These are phyloP conservation scores for Penicillium maclennaniae DNA, from an alignment of 495 filamentous ascomycete species.

Conservation along the genomic window DNA sequence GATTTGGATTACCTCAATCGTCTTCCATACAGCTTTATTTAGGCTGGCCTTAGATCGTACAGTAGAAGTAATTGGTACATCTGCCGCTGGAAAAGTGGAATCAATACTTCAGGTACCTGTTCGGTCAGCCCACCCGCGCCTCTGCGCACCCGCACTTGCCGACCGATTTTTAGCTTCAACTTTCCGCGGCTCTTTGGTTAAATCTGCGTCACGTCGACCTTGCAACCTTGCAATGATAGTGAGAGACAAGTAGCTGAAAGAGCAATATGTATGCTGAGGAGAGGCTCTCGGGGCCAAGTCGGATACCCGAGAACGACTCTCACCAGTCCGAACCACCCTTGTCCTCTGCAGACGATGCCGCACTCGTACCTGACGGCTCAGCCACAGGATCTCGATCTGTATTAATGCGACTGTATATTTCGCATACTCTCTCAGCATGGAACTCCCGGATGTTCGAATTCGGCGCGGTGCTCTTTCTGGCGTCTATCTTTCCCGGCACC, in stretches of 20 bases:
- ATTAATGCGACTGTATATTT: conserved; percentile 45
- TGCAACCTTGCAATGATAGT: not conserved
- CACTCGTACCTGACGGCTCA: not conserved
- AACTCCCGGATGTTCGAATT: conserved; percentile 69
- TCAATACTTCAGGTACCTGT: too few relatives aligned
- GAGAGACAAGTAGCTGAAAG: not conserved
- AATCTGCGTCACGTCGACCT: not conserved
- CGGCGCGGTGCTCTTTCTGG: conserved; percentile 59
- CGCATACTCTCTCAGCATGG: conserved; percentile 67
- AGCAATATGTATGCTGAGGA: not conserved
- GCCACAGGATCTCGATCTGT: conserved; percentile 12
- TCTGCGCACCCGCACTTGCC: not conserved
- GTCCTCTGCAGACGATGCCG: not conserved
- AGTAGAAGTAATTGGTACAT: too few relatives aligned
- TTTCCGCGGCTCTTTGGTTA: not conserved
- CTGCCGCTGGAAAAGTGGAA: too few relatives aligned
- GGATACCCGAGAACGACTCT: not conserved
- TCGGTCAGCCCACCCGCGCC: not conserved
- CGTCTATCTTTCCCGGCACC: conserved; percentile 53
- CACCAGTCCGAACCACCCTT: not conserved
- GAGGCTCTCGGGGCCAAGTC: not conserved
- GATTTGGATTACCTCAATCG: conserved; percentile 11
- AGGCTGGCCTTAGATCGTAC: not conserved
- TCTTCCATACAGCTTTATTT: not conserved
- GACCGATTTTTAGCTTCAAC: not conserved